Evolutionary conservation across 202 grass and related monocot genomes (phyloP).

Genomic region (Eragrostis tef): DNA sequence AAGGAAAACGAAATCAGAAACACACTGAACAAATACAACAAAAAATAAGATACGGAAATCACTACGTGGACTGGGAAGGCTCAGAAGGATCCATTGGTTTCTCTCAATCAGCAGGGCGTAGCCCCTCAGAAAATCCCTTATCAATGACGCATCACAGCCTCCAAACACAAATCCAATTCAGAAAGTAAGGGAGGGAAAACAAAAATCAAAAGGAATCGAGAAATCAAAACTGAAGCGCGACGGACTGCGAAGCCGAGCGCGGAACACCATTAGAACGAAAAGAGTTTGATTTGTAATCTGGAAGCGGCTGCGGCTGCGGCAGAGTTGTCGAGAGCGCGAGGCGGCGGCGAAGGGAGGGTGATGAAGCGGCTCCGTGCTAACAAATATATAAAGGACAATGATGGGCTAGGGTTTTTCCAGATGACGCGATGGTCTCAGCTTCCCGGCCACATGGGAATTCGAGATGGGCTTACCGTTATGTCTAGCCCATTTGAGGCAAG

Average conservation of each 20-base stretch:
- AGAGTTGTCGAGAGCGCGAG: not conserved
- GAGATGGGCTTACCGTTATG: not conserved
- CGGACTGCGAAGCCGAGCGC: not conserved
- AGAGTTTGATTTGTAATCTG: too few species aligned
- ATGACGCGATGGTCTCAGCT: not conserved
- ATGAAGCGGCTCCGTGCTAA: not conserved
- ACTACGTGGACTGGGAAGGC: slow-evolving; percentile 27
- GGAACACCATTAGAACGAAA: not conserved
- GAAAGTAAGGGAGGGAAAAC: not conserved
- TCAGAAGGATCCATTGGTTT: slow-evolving; percentile 99
- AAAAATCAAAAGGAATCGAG: not conserved
- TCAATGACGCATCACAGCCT: slow-evolving; percentile 63
- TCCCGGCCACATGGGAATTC: not conserved
- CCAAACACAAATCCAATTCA: not conserved
- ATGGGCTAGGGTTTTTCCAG: slow-evolving; percentile 28
- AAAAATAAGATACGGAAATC: not conserved
- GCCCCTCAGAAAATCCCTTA: slow-evolving; percentile 78
- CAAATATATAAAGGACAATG: slow-evolving; percentile 42
- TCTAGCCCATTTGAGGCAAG: not conserved
- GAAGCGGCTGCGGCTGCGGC: not conserved
- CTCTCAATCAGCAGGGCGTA: slow-evolving; percentile 59
- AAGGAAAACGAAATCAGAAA: not conserved
- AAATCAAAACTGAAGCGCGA: not conserved
- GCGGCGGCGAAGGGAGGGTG: not conserved
- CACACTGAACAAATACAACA: not conserved